Base-by-base conservation (phyloP, 768 basidiomycete genomes). In the Phanerodontia chrysosporium region DNA sequence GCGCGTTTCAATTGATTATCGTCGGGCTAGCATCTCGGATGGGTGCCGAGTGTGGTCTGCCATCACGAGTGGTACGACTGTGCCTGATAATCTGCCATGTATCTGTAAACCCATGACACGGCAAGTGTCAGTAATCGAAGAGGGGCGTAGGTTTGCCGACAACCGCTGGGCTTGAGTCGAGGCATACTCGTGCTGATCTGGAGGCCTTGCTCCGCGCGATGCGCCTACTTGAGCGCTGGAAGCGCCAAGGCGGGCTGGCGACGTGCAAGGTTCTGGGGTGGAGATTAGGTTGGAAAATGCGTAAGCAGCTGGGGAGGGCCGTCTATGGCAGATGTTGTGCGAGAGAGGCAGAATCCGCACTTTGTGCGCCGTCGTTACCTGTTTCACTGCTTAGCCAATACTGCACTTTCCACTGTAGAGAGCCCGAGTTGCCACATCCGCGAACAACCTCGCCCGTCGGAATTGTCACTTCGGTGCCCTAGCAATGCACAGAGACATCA, bases 361-460 rank as follows among this genome's bases (percentile, higher is more conserved):
- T 36, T 55, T 53, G 55, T 53, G 61, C 58, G 64, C 74, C 64
- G 70, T 65, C 58, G 70, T 62, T 70, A 58, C 66, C 68, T 53
- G 59, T 62, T 62, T 67, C 54, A 65, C 25, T 36, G 64, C 52
- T 53, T 53, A 53, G 52, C 52, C 52, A 53, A 53, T 42, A 16
- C 52, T 22, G 61, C 62, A 46, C 64, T 57, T 58, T 62, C 67
- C 70, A 62, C 44, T 39, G 62, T 51, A 56, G 62, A 51, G 62
- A 65, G 61, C 59, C 67, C 48, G 60, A 64, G 60, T 67, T 76
- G 65, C 73, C 69, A 67, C 45, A 59, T 66, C 49, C 49, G 66
- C 30, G 42, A 55, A 52, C 57, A 65, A 36, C 39, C 30, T 60
- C 48, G 52, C 27, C 53, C 44, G 52, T 55, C 65, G 39, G 60